Evolutionary conservation across 139 green algal species (phyloP).

Genomic region (Chlorella sp.): DNA sequence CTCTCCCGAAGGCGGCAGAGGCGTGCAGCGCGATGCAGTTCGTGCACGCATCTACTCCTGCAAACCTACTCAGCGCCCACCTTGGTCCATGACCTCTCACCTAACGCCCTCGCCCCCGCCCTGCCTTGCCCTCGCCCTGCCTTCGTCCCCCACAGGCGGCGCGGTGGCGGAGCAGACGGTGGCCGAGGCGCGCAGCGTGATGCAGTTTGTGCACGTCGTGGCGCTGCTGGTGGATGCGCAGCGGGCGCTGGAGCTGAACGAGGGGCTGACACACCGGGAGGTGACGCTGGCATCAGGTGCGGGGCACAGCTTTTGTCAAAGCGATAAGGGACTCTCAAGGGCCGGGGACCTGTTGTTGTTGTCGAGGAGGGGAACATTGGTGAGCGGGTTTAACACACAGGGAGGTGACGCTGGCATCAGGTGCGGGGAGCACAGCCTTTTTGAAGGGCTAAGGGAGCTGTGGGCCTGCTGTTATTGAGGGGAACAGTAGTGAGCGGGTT

Average conservation of each 20-base stretch:
- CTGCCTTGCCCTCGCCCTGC: background rate
- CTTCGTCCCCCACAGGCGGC: background rate
- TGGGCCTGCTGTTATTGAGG: no score
- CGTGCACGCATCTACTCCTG: no score
- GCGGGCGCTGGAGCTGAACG: conserved; percentile 27
- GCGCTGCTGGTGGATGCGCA: conserved; percentile 85
- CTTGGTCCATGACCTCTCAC: background rate
- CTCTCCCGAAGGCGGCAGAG: no score
- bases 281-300: conserved; percentile 58
- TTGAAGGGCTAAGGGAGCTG: no score
- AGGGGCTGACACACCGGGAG: conserved; percentile 69
- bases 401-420: no score
- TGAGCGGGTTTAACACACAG: no score
- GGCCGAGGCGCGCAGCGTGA: conserved; percentile 46
- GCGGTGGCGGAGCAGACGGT: conserved; percentile 31
- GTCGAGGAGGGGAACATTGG: no score
- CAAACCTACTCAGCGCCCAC: no score
- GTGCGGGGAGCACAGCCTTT: no score
- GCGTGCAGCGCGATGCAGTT: no score
- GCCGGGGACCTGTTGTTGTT: background rate
- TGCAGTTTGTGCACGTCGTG: conserved; percentile 85
- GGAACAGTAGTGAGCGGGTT: no score
- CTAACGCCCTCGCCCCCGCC: background rate
- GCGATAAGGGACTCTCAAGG: no score
- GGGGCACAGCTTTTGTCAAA: background rate